A percentile compares a stretch with the other conserved stretches of the same genome.
These are phyloP conservation scores for Plasmodium relictum DNA, from an alignment of 169 alveolate species.

Conservation along the genomic window DNA sequence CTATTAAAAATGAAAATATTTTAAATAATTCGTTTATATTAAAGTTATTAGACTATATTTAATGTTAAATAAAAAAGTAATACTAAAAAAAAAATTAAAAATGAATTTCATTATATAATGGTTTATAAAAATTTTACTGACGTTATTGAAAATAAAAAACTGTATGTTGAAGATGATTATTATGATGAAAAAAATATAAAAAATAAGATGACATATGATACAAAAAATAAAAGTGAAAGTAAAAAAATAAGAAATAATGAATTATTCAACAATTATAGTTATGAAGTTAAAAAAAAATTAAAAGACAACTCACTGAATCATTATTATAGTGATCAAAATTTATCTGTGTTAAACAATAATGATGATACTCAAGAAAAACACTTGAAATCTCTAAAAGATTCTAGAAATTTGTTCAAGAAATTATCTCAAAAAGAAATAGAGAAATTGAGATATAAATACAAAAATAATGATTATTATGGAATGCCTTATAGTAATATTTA, in stretches of 20 bases:
- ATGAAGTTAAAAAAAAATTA: constrained; percentile 14
- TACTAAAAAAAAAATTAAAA: background rate
- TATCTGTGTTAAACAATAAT: background rate
- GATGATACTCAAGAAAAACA: background rate
- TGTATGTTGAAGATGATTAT: background rate
- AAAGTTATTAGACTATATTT: background rate
- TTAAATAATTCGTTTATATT: background rate
- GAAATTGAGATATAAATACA: constrained; percentile 34
- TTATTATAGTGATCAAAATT: background rate
- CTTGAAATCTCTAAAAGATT: constrained; percentile 12
- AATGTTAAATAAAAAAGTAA: background rate
- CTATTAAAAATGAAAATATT: too few species aligned
- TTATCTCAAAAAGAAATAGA: constrained; percentile 18
- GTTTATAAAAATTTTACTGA: background rate
- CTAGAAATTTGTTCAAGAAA: too few species aligned
- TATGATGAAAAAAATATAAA: background rate
- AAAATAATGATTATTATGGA: constrained; percentile 15
- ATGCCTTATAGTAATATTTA: background rate
- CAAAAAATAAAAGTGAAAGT: background rate
- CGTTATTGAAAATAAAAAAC: background rate
- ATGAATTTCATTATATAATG: constrained; percentile 14
- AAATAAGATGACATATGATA: background rate
- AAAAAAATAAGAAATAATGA: background rate
- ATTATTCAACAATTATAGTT: constrained; percentile 4
- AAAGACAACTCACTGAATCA: constrained; percentile 3